Base-by-base conservation (phyloP, 805 yeast genomes). In the Hanseniaspora mollemarum region DNA sequence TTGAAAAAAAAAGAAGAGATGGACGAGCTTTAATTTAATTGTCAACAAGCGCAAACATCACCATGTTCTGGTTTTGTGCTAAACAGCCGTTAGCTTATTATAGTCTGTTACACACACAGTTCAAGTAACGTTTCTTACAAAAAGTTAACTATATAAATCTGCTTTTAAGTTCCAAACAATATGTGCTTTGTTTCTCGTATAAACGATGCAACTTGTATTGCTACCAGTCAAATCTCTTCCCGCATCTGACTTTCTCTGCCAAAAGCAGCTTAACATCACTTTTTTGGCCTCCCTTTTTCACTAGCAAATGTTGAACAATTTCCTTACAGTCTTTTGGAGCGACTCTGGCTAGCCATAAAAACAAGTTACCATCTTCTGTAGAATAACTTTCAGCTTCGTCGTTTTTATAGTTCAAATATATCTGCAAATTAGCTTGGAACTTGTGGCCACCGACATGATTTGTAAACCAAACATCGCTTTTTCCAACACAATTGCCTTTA, bases 391-490 rank as follows among this genome's bases (percentile, higher is more conserved):
- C 35, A 4, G 5, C 92, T 94, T 10, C 39, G 15, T 35, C 67
- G 19, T 54, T 53, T 2, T 64, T 54, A 3, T 55, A 59, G 55
- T 74, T 78, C 56, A 79, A 67, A 61, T 87, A 87, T 15, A 90
- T 76, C 46, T 87, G 72, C 2, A 86, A 83, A 63, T 90, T 90
- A 2, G 96, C 96, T 1, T 92, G 87, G 65, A 71, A 92, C 64
- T 92, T 92, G 67, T 90, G 98, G 4, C 97, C 97, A 6, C 98
- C 98, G 25, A 90, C 83, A 64, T 90, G 98, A 60, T 85, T 87
- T 28, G 83, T 75, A 58, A 64, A 87, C 1, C 74, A 70, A 2
- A 87, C 86, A 29, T 46, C 44, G 13, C 40, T 29, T 13, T 39
- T 39, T 3, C 21, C 37, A n/a, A 50, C 26, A 7, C 28, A 8